Evolutionary conservation across 2,329 filamentous ascomycete genomes (phyloP).

Genomic region (Aspergillus alliaceus): DNA sequence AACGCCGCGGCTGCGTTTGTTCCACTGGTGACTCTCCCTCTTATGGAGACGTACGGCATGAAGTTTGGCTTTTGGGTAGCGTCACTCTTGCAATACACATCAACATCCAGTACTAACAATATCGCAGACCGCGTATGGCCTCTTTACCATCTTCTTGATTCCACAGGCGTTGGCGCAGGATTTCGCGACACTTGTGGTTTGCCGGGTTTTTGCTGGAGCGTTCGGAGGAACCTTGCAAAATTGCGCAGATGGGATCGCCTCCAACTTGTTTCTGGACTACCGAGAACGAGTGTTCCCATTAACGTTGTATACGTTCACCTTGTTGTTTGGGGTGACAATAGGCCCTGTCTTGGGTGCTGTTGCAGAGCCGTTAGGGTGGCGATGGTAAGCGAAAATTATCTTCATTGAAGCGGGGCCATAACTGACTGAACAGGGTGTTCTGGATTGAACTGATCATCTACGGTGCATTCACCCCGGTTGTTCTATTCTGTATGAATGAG

Average conservation of each 20-base stretch:
- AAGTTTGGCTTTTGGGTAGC: constrained; percentile 12
- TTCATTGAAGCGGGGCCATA: neutral
- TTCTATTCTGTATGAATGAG: constrained; percentile 42
- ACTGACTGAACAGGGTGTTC: constrained; percentile 7
- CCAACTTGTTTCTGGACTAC: constrained; percentile 6
- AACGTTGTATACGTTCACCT: constrained; percentile 43
- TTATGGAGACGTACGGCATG: constrained; percentile 23
- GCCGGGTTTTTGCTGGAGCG: constrained; percentile 45
- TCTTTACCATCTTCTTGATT: constrained; percentile 44
- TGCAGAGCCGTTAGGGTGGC: constrained; percentile 28
- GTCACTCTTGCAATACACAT: neutral
- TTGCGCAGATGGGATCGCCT: constrained; percentile 8
- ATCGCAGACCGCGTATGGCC: constrained; percentile 35
- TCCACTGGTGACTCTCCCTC: constrained; percentile 18
- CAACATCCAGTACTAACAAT: neutral
- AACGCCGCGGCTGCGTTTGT: constrained; percentile 18
- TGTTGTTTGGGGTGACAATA: constrained; percentile 44
- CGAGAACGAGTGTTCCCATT: constrained; percentile 15
- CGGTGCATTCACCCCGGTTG: constrained; percentile 36
- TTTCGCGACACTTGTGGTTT: constrained; percentile 47
- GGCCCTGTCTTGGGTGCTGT: constrained; percentile 47
- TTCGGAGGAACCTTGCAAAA: constrained; percentile 11
- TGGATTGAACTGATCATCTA: constrained; percentile 42
- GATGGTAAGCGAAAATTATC: constrained; percentile 10
- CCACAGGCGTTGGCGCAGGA: constrained; percentile 46